Base-by-base conservation (phyloP, 1,139 yeast species). In the Debaryomyces fabryi region DNA sequence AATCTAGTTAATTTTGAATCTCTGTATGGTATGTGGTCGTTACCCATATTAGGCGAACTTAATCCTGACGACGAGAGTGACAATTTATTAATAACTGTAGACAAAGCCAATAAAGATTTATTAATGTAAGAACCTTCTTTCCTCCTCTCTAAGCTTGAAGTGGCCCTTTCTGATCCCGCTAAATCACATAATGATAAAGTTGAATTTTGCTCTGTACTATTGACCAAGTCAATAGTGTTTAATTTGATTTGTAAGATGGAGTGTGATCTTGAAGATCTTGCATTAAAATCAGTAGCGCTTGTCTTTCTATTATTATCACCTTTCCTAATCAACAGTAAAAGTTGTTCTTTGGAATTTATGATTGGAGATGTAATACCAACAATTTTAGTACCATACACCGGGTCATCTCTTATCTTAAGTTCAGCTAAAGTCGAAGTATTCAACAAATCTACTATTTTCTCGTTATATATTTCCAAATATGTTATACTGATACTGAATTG, bases 131-230 rank as follows among this genome's bases (percentile, higher is more conserved):
- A 82, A 18, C 98, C 98, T 69, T 93, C 98, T 64, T 90, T 88
- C 50, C 97, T 74, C 58, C 98, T 78, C 58, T 86, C 97, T 0
- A 77, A 69, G 60, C 91, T 90, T 1, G 87, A 78, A 0, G 96
- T 86, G 0, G 97, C 98, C 49, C 89, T 78, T 67, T 93, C 99
- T 15, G 96, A 88, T 20, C 99, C 99, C 0, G 99, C 99, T 60
- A 93, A 77, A 68, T 93, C 99, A 73, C 98, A 93, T 49, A 93
- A 74, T 23, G 95, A 88, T 35, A 93, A 78, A 0, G 93, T 85
- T 32, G 93, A 79, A 45, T 76, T 68, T 15, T 74, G 72, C 49
- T 78, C 82, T 1, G 69, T 64, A 8, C 77, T 76, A 1, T 72
- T 65, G 0, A 60, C 51, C 38, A 71, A 46, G 59, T 78, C 77